phyloP scores from a whole-genome alignment of 2,329 filamentous ascomycete genomes.

The Venturiaceae sp. region DNA sequence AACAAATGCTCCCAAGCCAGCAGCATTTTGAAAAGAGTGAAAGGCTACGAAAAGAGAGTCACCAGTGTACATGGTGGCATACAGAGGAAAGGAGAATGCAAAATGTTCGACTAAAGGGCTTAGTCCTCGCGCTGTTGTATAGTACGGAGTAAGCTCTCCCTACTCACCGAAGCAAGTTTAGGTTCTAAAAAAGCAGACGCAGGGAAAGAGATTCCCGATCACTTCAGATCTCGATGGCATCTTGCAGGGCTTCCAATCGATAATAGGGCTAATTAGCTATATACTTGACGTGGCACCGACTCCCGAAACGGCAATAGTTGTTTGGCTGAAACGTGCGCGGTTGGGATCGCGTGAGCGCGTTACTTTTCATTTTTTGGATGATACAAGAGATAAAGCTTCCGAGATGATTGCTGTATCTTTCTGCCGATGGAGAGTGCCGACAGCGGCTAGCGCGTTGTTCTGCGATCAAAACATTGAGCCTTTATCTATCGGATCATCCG shows the following conservation, averaged over 20 bases:
- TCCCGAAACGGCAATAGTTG: neutral
- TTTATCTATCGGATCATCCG: too few species aligned
- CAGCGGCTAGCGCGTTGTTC: too few species aligned
- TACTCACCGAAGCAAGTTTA: neutral
- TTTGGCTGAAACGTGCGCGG: neutral
- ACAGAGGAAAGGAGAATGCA: neutral
- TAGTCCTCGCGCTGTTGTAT: neutral
- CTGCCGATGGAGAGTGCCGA: too few species aligned
- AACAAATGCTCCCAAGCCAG: neutral
- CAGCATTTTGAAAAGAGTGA: neutral
- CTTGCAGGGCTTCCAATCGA: neutral
- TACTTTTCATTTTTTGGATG: neutral
- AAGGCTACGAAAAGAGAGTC: neutral
- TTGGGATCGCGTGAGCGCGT: neutral
- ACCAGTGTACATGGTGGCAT: neutral
- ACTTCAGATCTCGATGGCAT: neutral
- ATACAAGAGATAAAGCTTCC: too few species aligned
- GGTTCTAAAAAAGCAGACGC: neutral
- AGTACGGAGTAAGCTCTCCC: neutral
- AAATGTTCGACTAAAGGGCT: neutral
- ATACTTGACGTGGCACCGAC: neutral
- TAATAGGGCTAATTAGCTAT: neutral
- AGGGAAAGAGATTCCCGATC: neutral
- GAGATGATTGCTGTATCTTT: too few species aligned
- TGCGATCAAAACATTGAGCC: too few species aligned